phyloP scores from a whole-genome alignment of 2,329 filamentous ascomycete genomes.

The Pseudonectria foliicola region DNA sequence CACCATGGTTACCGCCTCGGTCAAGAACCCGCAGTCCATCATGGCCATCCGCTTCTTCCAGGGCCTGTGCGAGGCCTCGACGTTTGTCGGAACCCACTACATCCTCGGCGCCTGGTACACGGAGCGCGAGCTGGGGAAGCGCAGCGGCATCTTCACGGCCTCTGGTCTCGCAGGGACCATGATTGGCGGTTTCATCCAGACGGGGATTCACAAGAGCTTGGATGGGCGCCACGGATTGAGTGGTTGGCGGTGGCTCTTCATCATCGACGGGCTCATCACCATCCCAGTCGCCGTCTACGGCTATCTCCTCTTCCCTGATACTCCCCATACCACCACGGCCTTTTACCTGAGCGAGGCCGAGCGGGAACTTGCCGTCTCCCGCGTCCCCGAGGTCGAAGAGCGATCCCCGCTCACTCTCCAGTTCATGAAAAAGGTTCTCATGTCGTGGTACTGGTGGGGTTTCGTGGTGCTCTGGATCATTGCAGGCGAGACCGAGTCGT shows the following conservation, averaged over 20 bases:
- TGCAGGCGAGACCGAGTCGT: slow-evolving; percentile 64
- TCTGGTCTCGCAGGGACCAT: slow-evolving; percentile 51
- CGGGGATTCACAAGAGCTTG: slow-evolving; percentile 47
- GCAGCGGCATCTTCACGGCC: slow-evolving; percentile 55
- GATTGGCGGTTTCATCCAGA: slow-evolving; percentile 49
- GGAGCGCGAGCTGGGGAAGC: slow-evolving; percentile 52
- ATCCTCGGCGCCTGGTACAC: slow-evolving; percentile 52
- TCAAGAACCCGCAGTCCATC: slow-evolving; percentile 28
- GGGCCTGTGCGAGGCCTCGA: slow-evolving; percentile 31
- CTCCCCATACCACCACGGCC: slow-evolving; percentile 38
- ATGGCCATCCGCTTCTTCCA: slow-evolving; percentile 35
- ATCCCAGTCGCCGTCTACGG: slow-evolving; percentile 29
- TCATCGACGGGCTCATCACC: slow-evolving; percentile 55
- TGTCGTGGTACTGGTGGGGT: slow-evolving; percentile 58
- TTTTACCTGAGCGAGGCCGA: slow-evolving; percentile 39
- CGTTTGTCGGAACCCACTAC: slow-evolving; percentile 35
- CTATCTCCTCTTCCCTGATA: slow-evolving; percentile 32
- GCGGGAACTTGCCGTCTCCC: slow-evolving; percentile 34
- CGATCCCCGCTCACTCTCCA: slow-evolving; percentile 37
- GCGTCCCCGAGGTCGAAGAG: slow-evolving; percentile 32
- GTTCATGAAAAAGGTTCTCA: slow-evolving; percentile 49
- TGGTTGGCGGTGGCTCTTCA: slow-evolving; percentile 66
- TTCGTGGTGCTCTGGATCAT: slow-evolving; percentile 63
- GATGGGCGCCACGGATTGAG: slow-evolving; percentile 44
- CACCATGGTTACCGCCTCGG: slow-evolving; percentile 48